Conservation (phyloP, 345 rosid species). For the Salix arbutifolia region DNA sequence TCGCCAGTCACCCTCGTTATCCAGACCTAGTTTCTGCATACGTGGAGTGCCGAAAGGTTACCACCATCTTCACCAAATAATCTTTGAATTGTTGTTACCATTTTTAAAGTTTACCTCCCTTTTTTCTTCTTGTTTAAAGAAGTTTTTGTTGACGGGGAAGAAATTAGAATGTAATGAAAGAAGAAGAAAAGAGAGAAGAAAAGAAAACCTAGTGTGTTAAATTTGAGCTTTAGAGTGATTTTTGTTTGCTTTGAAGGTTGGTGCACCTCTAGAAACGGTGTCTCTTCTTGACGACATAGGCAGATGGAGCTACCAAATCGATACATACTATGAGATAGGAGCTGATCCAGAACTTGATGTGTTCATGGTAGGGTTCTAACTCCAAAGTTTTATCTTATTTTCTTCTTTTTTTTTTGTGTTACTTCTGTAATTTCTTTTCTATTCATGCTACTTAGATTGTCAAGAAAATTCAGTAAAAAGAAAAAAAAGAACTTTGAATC, state of each 20-base stretch:
- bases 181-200: neutral
- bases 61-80: neutral
- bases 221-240: neutral
- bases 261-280: conserved; percentile 52
- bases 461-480: neutral
- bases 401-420: neutral
- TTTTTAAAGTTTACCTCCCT: neutral
- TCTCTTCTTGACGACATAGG: conserved; percentile 48
- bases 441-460: neutral
- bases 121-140: neutral
- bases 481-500: neutral
- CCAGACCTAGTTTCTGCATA: conserved; percentile 54
- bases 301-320: conserved; percentile 26
- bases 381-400: neutral
- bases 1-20: conserved; percentile 58
- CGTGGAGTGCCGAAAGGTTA: conserved; percentile 59
- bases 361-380: conserved; percentile 45
- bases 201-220: neutral
- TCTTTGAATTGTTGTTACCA: neutral
- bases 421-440: neutral
- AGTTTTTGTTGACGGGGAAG: neutral
- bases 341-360: conserved; percentile 64
- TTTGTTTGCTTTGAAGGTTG: conserved; percentile 35
- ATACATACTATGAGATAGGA: conserved; percentile 33
- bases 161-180: neutral